Evolutionary conservation across 2,329 filamentous ascomycete genomes (phyloP).

Genomic region (Penicillium sp.): DNA sequence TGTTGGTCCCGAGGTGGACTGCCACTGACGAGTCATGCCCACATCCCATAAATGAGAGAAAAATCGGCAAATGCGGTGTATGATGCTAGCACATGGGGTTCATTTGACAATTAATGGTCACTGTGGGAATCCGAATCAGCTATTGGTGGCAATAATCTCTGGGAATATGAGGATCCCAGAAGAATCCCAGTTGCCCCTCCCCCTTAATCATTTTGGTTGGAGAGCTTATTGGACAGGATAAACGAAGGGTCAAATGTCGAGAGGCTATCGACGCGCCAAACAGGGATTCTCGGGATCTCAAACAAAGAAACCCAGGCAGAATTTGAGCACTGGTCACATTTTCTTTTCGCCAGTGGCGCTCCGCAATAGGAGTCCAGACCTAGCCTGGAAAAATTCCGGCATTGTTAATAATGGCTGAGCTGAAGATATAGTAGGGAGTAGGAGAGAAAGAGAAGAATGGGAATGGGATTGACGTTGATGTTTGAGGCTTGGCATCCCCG

Average conservation of each 20-base stretch:
- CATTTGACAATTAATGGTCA: not conserved
- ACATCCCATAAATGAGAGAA: not conserved
- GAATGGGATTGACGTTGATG: not conserved
- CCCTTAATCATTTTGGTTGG: not conserved
- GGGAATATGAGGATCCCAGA: not conserved
- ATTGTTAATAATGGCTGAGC: not conserved
- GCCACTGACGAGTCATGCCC: not conserved
- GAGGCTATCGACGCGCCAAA: not conserved
- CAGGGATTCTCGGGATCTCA: constrained; percentile 7
- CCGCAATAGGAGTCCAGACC: not conserved
- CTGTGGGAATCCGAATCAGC: not conserved
- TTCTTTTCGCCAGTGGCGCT: not conserved
- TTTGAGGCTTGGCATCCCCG: not conserved
- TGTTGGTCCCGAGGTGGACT: not conserved
- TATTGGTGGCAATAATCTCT: not conserved
- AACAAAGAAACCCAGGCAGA: constrained; percentile 6
- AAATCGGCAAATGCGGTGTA: not conserved
- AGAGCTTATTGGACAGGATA: not conserved
- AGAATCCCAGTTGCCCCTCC: not conserved
- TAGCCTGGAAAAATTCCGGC: not conserved
- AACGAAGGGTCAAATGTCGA: not conserved
- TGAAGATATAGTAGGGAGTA: not conserved
- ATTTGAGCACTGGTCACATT: constrained; percentile 3
- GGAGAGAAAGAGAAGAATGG: not conserved
- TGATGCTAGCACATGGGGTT: not conserved